Evolutionary conservation across 768 basidiomycete species (phyloP), one percentile per base, ranked within the genome.

Genomic region (Boletus fagicola): DNA sequence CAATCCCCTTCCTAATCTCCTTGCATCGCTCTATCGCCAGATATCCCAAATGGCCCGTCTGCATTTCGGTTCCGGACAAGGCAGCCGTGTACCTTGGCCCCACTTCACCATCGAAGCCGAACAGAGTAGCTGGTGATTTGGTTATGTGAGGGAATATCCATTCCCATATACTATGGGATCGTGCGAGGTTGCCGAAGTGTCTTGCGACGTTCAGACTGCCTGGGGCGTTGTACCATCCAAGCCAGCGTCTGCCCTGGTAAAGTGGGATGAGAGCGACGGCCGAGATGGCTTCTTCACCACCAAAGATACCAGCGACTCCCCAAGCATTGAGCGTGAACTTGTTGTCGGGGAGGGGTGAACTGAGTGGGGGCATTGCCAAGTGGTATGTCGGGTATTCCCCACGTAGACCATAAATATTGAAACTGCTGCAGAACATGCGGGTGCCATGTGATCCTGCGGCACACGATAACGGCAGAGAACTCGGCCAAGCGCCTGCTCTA

Each of bases 221-320:
- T 0, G 73, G 74, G 11, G 71, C 61, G 39, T 74, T 74, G 49
- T 73, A 74, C 71, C 71, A 74, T 26, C 73, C 71, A 11, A 75
- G 55, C 67, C 68, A 74, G 11, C 64, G 70, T 51, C 66, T 63
- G 12, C 64, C 60, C 24, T 61, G 54, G 49, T 59, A 69, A 35
- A 75, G 53, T 22, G 68, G 74, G 9, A 74, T 67, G 30, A 65
- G 60, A n/a, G 59, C 48, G 55, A 73, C 67, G 10, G 74, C 65
- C 0, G 71, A 61, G 24, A 74, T 64, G 6, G 64, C 69, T 50
- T 75, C 71, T 43, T 71, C 68, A 11, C 72, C 73, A 10, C 74
- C 74, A 28, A 74, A 67, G 60, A 74, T 68, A 11, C 74, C 72
- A 39, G 66, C 74, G n/a, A 74, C 60, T 3, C 68, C 73, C 43